Conservation (phyloP, 208 protist species). For the Acanthamoeba castellanii region DNA sequence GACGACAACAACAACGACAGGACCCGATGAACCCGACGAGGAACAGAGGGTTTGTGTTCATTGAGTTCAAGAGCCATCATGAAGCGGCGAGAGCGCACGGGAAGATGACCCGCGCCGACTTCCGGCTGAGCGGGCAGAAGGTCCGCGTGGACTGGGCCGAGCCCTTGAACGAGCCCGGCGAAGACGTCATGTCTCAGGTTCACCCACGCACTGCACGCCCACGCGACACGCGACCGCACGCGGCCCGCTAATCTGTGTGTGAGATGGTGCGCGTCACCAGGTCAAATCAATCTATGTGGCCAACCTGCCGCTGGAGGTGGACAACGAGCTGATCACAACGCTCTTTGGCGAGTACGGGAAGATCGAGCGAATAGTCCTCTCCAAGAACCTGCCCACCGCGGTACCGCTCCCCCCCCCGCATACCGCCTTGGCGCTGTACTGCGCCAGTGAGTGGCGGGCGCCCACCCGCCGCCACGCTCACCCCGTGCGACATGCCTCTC, state of each 20-base stretch:
- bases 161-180: conserved; percentile 53
- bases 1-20: background rate
- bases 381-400: conserved; percentile 65
- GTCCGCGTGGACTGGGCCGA: conserved; percentile 63
- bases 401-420: background rate
- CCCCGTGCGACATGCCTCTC: background rate
- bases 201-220: background rate
- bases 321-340: conserved; percentile 16
- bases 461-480: background rate
- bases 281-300: conserved; percentile 67
- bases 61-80: conserved; percentile 69
- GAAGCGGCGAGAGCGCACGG: conserved; percentile 54
- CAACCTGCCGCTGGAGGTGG: conserved; percentile 64
- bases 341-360: conserved; percentile 71
- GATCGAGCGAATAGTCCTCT: conserved; percentile 64
- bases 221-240: background rate
- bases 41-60: conserved; percentile 53
- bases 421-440: background rate
- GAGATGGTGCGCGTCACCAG: background rate
- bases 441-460: background rate
- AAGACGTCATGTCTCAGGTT: conserved; percentile 66
- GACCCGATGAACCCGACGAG: background rate
- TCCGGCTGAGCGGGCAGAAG: background rate
- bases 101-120: conserved; percentile 64
- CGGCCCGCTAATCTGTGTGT: background rate